Evolutionary conservation across 208 protist species (phyloP), one percentile per base, ranked within the genome.

Genomic region (Wallacemonas collosoma): DNA sequence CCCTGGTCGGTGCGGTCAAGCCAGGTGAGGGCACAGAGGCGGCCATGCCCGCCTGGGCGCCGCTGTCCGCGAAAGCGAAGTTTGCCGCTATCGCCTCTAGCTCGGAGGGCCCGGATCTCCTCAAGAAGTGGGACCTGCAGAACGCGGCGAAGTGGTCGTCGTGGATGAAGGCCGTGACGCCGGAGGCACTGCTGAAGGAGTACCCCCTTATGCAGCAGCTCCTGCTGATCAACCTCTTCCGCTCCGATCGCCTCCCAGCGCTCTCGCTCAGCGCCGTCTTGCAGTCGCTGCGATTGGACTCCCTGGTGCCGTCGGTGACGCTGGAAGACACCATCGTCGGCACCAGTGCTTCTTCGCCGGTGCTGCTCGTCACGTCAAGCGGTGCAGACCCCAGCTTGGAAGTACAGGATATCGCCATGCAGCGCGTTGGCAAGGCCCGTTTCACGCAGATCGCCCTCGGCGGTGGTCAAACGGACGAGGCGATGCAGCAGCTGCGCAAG

Each of bases 301-400:
- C 87, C n/a, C 75, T 97, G 6, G 78, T 82, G n/a, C 88, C 89
- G 57, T 54, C 86, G 40, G 73, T 77, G 58, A 90, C 89, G 7
- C 62, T 97, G n/a, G 89, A 93, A 76, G 80, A 93, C 40, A 88
- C 77, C 9, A 80, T 96, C 40, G 74, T 85, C 11, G 43, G 43
- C 26, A 80, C 71, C 68, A 79, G 70, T 50, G 56, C 80, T 39
- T 51, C 62, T 0, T 66, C 86, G 68, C 97, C 98, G 4, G 86
- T 99, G 47, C 88, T 99, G 57, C 80, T 99, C 45, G 90, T 99
- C 67, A 97, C 92, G 26, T 94, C 96, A 1, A 85, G 94, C 43
- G 98, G 98, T 47, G 94, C 97, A 44, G 98, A 99, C 76, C 98
- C 98, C 50, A 95, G 94, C 70, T 68, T 94, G 63, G 97, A 99